Base-by-base conservation (phyloP, 164 flowering plant genomes). In the Akebia trifoliata region DNA sequence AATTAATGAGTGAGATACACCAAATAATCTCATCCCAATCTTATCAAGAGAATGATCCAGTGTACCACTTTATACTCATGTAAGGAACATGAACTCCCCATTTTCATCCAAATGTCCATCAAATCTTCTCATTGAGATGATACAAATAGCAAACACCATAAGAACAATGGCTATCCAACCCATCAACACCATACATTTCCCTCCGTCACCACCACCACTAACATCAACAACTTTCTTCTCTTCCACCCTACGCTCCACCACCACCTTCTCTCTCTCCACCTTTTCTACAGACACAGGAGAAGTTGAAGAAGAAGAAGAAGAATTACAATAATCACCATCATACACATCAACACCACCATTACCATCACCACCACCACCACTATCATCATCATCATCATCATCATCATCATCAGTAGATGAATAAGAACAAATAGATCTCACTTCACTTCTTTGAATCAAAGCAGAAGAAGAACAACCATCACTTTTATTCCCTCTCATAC, bases 381-480 rank as follows among this genome's bases (percentile, higher is more conserved):
- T 48, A 14, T 36, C 45, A 36, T 10, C 15, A 56, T 57, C 50
- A 40, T 10, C 40, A 37, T 43, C 52, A 30, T 8, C 32, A 2
- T 29, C 26, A 22, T 46, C 50, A 57, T 43, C 48, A 42, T 64
- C 39, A 18, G 57, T 43, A 14, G 70, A 59, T 24, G 64, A 48
- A 22, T 50, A 38, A 35, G 65, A 45, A 3, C 34, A 35, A 35
- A 50, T 38, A 1, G 64, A 34, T 10, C 32, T 58, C 39, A 59
- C 57, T 29, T 70, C 83, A 53, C 66, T 47, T 10, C 40, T 64
- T 37, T 60, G 63, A 52, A 36, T 42, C 66, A 69, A 66, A 47
- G 48, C 65, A 35, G 64, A 61, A 43, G 72, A 64, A 48, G 56
- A 63, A 26, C 21, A 55, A 22, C 20, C 34, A 26, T 31, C 8